These are phyloP conservation scores for Solanum hybrid DNA, from an alignment of 305 asterid species.

Conservation along the genomic window DNA sequence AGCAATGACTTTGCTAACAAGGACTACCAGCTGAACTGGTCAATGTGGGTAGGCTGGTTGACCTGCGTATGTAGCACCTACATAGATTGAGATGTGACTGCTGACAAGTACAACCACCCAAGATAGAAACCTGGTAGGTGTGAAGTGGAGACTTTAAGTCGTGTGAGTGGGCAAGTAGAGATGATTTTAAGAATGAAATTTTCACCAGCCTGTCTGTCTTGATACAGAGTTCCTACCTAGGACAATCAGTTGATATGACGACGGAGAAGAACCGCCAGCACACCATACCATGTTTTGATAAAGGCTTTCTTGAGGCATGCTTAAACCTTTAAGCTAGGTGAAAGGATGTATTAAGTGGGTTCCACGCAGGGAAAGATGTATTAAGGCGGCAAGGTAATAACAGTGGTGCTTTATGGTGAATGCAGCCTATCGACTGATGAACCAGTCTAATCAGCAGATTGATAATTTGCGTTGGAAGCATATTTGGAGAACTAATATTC, in stretches of 20 bases:
- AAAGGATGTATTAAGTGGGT: background rate
- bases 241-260: background rate
- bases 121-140: background rate
- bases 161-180: background rate
- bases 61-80: background rate
- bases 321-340: background rate
- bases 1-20: background rate
- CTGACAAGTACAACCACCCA: background rate
- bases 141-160: background rate
- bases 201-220: background rate
- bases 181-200: background rate
- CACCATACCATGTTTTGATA: background rate
- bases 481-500: background rate
- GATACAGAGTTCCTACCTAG: background rate
- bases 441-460: background rate
- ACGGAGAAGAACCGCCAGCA: background rate
- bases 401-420: background rate
- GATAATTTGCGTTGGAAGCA: background rate
- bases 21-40: background rate
- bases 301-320: background rate
- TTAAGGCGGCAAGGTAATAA: background rate
- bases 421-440: background rate
- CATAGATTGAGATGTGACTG: background rate
- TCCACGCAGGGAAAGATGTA: background rate
- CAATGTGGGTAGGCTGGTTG: background rate